These are phyloP conservation scores for Skeletonema menzelii DNA, from an alignment of 108 stramenopile genomes.

Conservation along the genomic window DNA sequence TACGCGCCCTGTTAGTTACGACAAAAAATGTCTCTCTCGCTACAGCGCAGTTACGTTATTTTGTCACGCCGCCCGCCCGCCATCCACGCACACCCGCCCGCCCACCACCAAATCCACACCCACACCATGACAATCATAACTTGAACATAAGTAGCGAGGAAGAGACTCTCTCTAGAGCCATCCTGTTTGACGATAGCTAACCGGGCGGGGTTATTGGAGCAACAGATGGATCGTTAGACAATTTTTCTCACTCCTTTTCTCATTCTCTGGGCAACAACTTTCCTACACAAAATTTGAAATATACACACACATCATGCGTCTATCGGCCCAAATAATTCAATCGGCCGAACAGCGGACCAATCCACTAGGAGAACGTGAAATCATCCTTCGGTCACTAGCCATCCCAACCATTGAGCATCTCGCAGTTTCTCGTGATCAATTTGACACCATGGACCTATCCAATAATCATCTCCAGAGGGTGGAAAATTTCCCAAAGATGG, in stretches of 20 bases:
- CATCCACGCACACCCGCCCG: too few species aligned
- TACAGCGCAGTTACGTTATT: too few species aligned
- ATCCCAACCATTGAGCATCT: constrained; percentile 82
- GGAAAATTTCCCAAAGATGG: constrained; percentile 77
- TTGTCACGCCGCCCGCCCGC: too few species aligned
- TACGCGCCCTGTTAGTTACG: background rate
- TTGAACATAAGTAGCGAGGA: too few species aligned
- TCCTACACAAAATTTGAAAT: background rate
- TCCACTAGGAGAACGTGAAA: constrained; percentile 79
- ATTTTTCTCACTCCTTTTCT: background rate
- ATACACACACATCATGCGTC: constrained; percentile 56
- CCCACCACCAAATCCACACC: too few species aligned
- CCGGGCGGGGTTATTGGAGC: background rate
- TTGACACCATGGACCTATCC: constrained; percentile 78
- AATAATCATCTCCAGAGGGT: constrained; percentile 74
- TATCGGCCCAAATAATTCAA: constrained; percentile 75
- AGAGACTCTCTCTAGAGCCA: too few species aligned
- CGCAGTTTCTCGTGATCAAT: constrained; percentile 74
- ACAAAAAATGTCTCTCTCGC: too few species aligned
- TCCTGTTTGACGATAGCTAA: background rate
- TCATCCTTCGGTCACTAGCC: constrained; percentile 76
- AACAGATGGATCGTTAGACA: background rate
- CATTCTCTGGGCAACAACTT: too few species aligned
- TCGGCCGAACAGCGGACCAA: constrained; percentile 86
- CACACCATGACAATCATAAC: too few species aligned